A percentile compares a stretch with the other conserved stretches of the same genome.
These are phyloP conservation scores for Phytophthora aleatoria DNA, from an alignment of 352 stramenopile species.

Conservation along the genomic window DNA sequence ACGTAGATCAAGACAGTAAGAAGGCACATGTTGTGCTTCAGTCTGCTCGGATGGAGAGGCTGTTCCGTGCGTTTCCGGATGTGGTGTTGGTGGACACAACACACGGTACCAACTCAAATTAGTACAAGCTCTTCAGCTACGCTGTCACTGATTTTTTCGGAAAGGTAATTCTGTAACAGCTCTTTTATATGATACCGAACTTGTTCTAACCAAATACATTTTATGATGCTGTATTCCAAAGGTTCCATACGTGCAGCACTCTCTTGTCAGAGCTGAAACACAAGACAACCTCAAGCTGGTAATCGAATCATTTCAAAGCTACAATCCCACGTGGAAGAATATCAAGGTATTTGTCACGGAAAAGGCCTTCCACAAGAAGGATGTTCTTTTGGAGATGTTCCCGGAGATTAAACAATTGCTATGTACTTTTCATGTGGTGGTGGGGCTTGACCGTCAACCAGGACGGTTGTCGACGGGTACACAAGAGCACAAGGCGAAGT, in stretches of 20 bases:
- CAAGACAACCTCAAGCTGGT: constrained; percentile 1
- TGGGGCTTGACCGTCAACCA: neutral
- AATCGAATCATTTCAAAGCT: constrained; percentile 8
- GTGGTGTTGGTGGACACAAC: constrained; percentile 11
- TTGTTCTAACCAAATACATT: neutral
- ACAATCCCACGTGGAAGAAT: neutral
- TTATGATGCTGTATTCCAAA: neutral
- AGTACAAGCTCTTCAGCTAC: constrained; percentile 16
- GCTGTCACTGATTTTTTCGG: constrained; percentile 2
- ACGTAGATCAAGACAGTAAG: neutral
- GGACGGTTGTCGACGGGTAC: neutral
- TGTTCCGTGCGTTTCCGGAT: constrained; percentile 13
- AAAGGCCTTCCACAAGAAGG: constrained; percentile 5
- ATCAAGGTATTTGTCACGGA: constrained; percentile 8
- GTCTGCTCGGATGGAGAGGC: constrained; percentile 5
- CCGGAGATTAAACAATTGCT: neutral
- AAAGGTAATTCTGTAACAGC: constrained; percentile 1
- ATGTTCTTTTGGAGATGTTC: too few species aligned
- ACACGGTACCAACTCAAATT: constrained; percentile 4
- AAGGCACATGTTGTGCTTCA: constrained; percentile 3
- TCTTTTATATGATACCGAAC: neutral
- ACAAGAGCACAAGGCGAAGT: neutral
- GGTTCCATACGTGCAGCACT: constrained; percentile 7
- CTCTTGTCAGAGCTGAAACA: neutral
- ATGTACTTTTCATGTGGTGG: neutral